These are phyloP conservation scores for Aspergillus coremiiformis DNA, from an alignment of 495 filamentous ascomycete genomes.

Conservation along the genomic window DNA sequence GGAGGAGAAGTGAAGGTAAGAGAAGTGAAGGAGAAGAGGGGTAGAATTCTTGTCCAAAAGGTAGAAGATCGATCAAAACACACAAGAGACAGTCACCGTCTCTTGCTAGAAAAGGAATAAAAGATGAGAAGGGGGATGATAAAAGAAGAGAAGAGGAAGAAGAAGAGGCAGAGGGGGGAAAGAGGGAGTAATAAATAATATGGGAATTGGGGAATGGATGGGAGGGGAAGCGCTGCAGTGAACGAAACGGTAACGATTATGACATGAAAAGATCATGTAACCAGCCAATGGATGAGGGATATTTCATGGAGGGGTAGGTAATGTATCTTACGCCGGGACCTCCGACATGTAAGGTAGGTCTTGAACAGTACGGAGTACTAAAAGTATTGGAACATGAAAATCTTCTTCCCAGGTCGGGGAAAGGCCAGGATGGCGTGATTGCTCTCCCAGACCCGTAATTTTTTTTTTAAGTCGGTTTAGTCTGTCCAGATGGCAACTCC, in stretches of 20 bases:
- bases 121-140: constrained; percentile 2
- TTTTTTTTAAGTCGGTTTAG: neutral
- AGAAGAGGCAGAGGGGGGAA: constrained; percentile 4
- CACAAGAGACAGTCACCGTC: constrained; percentile 8
- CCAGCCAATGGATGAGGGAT: constrained; percentile 15
- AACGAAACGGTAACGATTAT: neutral
- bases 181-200: constrained; percentile 10
- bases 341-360: no score
- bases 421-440: constrained; percentile 2
- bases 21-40: constrained; percentile 12
- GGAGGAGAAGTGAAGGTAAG: constrained; percentile 12
- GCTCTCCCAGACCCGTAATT: neutral
- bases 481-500: neutral
- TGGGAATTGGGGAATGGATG: constrained; percentile 14
- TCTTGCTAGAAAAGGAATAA: constrained; percentile 9
- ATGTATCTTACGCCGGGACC: neutral
- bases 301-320: neutral
- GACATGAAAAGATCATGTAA: constrained; percentile 1
- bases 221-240: constrained; percentile 26
- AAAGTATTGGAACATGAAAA: no score
- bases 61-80: constrained; percentile 14
- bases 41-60: constrained; percentile 11
- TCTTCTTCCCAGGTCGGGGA: neutral
- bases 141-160: constrained; percentile 6
- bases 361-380: no score